Evolutionary conservation across 306 rosid genomes (phyloP).

Genomic region (Potentilla sterilis): DNA sequence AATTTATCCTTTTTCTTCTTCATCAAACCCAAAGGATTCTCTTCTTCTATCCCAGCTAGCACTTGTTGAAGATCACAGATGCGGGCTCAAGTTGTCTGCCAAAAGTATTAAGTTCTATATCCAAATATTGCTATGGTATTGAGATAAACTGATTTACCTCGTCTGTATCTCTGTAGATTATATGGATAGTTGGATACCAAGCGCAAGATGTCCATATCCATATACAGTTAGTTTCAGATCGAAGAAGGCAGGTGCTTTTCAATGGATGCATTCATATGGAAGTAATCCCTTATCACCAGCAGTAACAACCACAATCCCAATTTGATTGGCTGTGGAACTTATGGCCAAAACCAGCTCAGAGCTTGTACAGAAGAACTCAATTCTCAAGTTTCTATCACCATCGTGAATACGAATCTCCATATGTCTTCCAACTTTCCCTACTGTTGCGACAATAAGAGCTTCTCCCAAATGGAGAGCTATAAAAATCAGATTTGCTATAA

Average conservation of each 20-base stretch:
- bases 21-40: background rate
- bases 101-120: background rate
- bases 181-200: background rate
- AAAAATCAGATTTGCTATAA: conserved; percentile 30
- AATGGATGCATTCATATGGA: background rate
- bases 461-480: conserved; percentile 48
- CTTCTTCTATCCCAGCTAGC: background rate
- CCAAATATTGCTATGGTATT: background rate
- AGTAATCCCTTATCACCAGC: background rate
- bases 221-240: background rate
- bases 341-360: background rate
- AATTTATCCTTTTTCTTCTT: background rate
- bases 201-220: background rate
- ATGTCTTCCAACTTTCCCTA: conserved; percentile 40
- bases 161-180: background rate
- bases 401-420: conserved; percentile 35
- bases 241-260: background rate
- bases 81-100: background rate
- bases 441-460: conserved; percentile 27
- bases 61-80: background rate
- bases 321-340: background rate
- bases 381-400: conserved; percentile 28
- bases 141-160: background rate
- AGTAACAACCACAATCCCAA: background rate
- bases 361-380: background rate